Evolutionary conservation across 495 filamentous ascomycete species (phyloP), one percentile per base, ranked within the genome.

Genomic region (Podospora comata): DNA sequence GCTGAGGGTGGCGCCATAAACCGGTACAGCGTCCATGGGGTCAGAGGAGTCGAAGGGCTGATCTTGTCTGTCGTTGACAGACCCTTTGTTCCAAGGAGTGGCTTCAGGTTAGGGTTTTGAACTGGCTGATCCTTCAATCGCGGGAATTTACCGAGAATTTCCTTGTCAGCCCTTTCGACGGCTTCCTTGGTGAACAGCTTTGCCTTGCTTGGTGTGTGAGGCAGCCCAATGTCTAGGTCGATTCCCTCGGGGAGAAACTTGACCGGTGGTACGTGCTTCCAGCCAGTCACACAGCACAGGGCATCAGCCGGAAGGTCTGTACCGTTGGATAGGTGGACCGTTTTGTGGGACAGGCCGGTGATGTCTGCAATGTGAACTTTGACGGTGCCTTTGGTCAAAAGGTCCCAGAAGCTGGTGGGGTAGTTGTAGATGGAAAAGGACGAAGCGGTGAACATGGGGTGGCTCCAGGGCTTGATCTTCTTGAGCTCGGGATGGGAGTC

Each of bases 371-470:
- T 79, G 71, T 92, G 83, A 3, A 93, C 84, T 7, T 79, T 82
- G 59, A 91, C 82, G 7, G 78, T 85, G 16, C 87, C 88, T 58
- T 83, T 78, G 48, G 79, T 81, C 20, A 93, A 79, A 1, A 86
- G 74, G 16, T 88, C 85, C 73, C 89, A 90, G 74, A 92, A 82
- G 72, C 90, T 77, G 11, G 83, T 86, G 0, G 84, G 83, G 67
- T 91, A 92, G 77, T 92, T 92, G 60, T 92, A 81, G 71, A 92
- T 91, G 56, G 83, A 85, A 60, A 91, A 82, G 9, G 83, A 83
- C 2, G 80, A 83, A 2, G 84, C 90, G 4, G 82, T 81, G 81
- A 87, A 92, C 77, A 93, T 90, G 5, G 87, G 75, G 1, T 80
- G 71, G 20, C 83, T 77, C 88, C 88, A 89, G 0, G 90, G 89